phyloP scores from a whole-genome alignment of 768 basidiomycete genomes.

The Tylopilus felleus region DNA sequence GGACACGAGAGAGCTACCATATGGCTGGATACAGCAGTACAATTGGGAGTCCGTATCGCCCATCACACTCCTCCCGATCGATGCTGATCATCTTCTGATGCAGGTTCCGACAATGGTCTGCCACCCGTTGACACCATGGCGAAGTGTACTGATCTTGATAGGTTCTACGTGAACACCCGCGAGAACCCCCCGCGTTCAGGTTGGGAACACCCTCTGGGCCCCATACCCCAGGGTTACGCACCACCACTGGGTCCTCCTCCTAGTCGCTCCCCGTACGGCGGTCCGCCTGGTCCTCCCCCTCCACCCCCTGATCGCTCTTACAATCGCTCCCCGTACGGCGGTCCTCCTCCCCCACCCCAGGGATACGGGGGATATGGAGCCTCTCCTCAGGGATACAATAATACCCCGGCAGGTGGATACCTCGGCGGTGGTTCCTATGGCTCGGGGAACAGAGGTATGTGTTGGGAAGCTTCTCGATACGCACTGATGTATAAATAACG shows the following conservation, averaged over 20 bases:
- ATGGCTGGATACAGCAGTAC: constrained; percentile 67
- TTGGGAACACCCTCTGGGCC: constrained; percentile 71
- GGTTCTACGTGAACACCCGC: constrained; percentile 76
- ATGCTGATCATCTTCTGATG: constrained; percentile 25
- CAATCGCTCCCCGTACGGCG: constrained; percentile 31
- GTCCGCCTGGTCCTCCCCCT: constrained; percentile 18
- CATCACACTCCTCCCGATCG: constrained; percentile 12
- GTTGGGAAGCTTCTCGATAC: background rate
- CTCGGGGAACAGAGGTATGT: constrained; percentile 22
- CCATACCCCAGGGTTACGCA: constrained; percentile 30
- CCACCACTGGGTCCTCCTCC: constrained; percentile 47
- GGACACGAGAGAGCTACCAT: constrained; percentile 60
- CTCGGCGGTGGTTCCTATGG: constrained; percentile 5
- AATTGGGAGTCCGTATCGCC: constrained; percentile 55
- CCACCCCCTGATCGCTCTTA: constrained; percentile 42
- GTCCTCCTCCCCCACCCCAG: constrained; percentile 11
- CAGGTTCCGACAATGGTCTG: constrained; percentile 68
- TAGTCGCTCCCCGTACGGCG: constrained; percentile 31
- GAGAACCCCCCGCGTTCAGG: constrained; percentile 59
- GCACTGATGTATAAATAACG: background rate
- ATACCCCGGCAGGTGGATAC: constrained; percentile 16
- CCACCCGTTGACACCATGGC: constrained; percentile 1
- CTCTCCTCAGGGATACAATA: constrained; percentile 17
- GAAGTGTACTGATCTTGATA: constrained; percentile 24
- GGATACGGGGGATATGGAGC: constrained; percentile 18